Base-by-base conservation (phyloP, 148 eudicot genomes). In the Fagopyrum esculentum region DNA sequence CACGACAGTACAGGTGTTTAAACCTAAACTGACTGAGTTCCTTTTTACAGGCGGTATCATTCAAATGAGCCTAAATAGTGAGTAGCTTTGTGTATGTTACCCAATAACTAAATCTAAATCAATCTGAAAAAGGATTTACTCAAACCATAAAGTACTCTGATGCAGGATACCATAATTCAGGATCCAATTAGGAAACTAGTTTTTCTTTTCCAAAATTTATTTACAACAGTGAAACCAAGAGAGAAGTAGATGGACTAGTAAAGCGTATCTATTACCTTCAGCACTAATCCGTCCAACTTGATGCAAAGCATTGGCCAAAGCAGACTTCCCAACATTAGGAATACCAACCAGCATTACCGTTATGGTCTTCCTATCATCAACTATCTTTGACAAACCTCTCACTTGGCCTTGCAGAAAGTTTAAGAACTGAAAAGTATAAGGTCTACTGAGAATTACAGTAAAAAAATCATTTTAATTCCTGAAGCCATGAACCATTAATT, bases 271-370 rank as follows among this genome's bases (percentile, higher is more conserved):
- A 57, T 10, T 16, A 90, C 95, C 93, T 82, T 86, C 83, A 74
- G 96, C 90, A 70, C 87, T 85, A 69, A 90, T 82, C 71, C 96
- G 84, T n/a, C 98, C 96, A 68, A 90, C 85, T 56, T 82, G 93
- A 85, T 93, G 98, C 85, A 93, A 87, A 11, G 93, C 82, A 69
- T 93, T 93, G 45, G 93, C 93, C 71, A 93, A 81, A 71, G 93
- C 91, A 7, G 98, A 93, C 80, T 93, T 93, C 17, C 98, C 96
- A 73, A 87, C 96, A 82, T 90, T 93, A 50, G 96, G 93, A 75
- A 89, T 87, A 50, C 96, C 93, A 78, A 87, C 86, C 60, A 90
- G 79, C 90, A 87, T 86, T 17, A 86, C 48, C 1, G 89, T 87
- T 19, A 82, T 75, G 19, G 96, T 83, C 56, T 84, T 86, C 71